Conservation (phyloP, 306 rosid genomes). For the Vigna angularis region DNA sequence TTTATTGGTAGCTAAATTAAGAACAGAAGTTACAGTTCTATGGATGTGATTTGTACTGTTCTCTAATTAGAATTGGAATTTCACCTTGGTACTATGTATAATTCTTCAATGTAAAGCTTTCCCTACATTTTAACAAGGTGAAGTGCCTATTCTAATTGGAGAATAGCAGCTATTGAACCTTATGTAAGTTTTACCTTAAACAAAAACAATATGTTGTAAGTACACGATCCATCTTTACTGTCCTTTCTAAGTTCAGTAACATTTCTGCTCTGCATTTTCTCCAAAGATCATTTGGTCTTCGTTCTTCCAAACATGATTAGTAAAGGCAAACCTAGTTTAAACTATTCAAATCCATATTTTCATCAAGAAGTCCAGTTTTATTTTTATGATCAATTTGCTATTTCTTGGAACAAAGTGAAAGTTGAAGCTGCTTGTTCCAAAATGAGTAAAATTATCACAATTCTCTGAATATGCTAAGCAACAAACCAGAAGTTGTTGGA, state of each 20-base stretch:
- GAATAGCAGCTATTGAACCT: background rate
- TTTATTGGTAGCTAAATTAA: background rate
- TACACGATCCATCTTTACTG: conserved; percentile 19
- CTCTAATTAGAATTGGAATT: background rate
- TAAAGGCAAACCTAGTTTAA: background rate
- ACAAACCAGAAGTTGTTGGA: conserved; percentile 3
- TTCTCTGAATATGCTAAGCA: background rate
- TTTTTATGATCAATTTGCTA: conserved; percentile 12
- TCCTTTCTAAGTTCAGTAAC: conserved; percentile 21
- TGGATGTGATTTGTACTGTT: background rate
- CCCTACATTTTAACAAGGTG: background rate
- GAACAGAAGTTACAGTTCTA: background rate
- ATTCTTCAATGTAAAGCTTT: no score
- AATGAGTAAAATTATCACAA: conserved; percentile 25
- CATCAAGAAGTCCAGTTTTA: conserved; percentile 1
- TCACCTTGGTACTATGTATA: background rate
- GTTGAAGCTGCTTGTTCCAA: conserved; percentile 22
- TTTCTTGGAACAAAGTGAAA: conserved; percentile 23
- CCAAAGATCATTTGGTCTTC: background rate
- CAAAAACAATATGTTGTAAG: background rate
- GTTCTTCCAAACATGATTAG: conserved; percentile 8
- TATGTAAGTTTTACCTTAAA: background rate
- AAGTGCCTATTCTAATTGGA: background rate
- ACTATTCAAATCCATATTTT: background rate
- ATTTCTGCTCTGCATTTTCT: background rate